Conservation (phyloP, 176 grass and related monocot genomes). For the Eremochloa ophiuroides region DNA sequence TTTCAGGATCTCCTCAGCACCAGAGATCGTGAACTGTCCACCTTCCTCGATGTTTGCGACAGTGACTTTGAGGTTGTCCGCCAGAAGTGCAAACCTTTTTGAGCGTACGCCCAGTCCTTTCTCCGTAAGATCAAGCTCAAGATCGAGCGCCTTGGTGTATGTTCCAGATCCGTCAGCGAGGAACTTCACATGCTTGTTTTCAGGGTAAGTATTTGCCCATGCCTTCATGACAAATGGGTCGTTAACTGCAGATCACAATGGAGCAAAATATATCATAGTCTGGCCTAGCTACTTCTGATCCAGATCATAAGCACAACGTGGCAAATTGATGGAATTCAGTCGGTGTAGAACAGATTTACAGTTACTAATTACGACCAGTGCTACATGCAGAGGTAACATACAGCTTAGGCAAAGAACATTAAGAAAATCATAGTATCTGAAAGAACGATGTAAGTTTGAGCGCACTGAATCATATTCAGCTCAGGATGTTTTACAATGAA, state of each 20-base stretch:
- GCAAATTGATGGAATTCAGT: background rate
- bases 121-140: conserved; percentile 85
- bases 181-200: conserved; percentile 96
- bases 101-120: conserved; percentile 82
- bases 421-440: background rate
- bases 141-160: conserved; percentile 78
- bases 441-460: background rate
- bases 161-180: conserved; percentile 74
- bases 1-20: conserved; percentile 95
- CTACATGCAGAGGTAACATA: background rate
- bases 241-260: conserved; percentile 51
- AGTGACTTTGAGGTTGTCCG: conserved; percentile 67
- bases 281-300: background rate
- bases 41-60: conserved; percentile 91
- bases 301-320: background rate
- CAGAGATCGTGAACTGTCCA: conserved; percentile 86
- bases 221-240: conserved; percentile 95
- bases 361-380: background rate
- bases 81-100: conserved; percentile 73
- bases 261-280: background rate
- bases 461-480: background rate
- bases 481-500: background rate
- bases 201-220: conserved; percentile 86
- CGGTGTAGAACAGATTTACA: background rate
- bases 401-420: background rate